These are phyloP conservation scores for Ottelia alismoides DNA, from an alignment of 106 monocot species.

Conservation along the genomic window DNA sequence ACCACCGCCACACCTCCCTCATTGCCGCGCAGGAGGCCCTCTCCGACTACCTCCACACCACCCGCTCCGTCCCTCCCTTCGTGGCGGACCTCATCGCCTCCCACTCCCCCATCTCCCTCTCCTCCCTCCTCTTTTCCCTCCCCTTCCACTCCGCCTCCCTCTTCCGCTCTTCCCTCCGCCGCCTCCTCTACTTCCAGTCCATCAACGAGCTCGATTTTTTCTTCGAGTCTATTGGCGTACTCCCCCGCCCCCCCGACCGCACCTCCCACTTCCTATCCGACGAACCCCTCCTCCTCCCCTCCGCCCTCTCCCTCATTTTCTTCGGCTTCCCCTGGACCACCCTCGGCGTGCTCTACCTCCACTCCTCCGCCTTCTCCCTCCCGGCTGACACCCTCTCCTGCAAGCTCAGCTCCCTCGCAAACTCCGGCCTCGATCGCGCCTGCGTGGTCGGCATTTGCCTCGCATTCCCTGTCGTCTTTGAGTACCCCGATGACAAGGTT, in stretches of 20 bases:
- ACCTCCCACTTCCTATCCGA: too few species aligned
- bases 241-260: background rate
- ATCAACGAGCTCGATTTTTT: conserved; percentile 83
- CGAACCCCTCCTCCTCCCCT: conserved; percentile 39
- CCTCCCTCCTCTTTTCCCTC: conserved; percentile 26
- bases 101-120: conserved; percentile 49
- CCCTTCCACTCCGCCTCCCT: conserved; percentile 15
- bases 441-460: conserved; percentile 38
- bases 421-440: conserved; percentile 18
- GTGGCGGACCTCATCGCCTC: conserved; percentile 57
- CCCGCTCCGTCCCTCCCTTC: conserved; percentile 49
- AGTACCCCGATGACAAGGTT: conserved; percentile 1
- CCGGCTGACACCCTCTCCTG: too few species aligned
- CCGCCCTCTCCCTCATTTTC: conserved; percentile 33
- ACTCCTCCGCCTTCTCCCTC: too few species aligned
- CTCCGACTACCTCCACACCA: conserved; percentile 68
- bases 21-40: conserved; percentile 33
- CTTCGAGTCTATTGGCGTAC: conserved; percentile 61
- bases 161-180: too few species aligned
- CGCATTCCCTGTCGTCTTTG: too few species aligned
- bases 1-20: conserved; percentile 31
- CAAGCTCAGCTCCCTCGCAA: conserved; percentile 50
- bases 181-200: conserved; percentile 45
- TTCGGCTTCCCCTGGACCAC: too few species aligned
- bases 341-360: too few species aligned